Evolutionary conservation across 208 protist species (phyloP), one percentile per base, ranked within the genome.

Genomic region (Crithidia thermophila): DNA sequence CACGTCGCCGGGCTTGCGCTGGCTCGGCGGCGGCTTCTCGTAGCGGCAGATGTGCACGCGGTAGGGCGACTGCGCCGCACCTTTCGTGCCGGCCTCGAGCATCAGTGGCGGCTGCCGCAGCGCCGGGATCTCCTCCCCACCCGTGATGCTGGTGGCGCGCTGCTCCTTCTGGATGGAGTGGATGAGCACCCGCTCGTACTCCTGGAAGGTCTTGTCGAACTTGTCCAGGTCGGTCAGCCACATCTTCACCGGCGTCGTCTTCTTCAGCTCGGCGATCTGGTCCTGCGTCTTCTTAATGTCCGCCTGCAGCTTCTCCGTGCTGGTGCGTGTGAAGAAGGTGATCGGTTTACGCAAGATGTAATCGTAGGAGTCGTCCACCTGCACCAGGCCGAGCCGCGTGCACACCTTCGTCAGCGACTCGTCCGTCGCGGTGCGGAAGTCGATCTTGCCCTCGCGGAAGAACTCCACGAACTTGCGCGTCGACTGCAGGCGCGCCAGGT

Each of bases 261-360:
- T 79, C 49, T 93, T 81, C 52, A 99, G 61, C 27, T 76, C 63
- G 4, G 90, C 80, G 21, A 97, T 85, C 51, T 84, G 68, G n/a
- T 62, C 45, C 66, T 90, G 77, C 7, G 66, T 90, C 21, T 81
- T 78, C 18, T 51, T 46, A 25, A 97, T 90, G 23, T 93, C 78
- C 3, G 46, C 43, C 33, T 64, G 52, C n/a, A 97, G 77, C 63
- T 91, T 94, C 66, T 95, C 88, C 1, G 82, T 73, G 68, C 81
- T 94, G 23, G 87, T 94, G 45, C 71, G 81, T 28, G 88, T 97
- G 68, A 93, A 94, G 77, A 90, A 96, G 27, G 84, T 94, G 70
- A 97, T 91, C 45, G 90, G 91, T 57, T 93, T 87, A 60, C 86
- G 86, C 9, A 97, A 70, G 7, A 98, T 76, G 66, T 96, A 96